Conservation (phyloP, 164 flowering plant species). For the Paratinospora sagittata region DNA sequence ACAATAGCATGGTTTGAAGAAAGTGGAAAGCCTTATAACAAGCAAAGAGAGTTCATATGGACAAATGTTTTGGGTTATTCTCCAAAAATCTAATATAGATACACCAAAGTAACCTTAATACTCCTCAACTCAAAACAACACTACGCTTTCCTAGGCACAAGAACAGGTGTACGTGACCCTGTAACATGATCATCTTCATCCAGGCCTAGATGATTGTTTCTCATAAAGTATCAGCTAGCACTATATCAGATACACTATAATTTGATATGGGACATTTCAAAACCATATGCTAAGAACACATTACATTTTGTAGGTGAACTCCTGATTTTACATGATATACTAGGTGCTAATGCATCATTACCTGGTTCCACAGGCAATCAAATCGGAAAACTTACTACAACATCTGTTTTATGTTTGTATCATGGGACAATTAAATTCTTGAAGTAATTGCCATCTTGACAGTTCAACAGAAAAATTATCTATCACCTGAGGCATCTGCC, state of each 20-base stretch:
- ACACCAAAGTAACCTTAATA: neutral
- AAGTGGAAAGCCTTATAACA: neutral
- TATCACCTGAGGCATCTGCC: constrained; percentile 99
- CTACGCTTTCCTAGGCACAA: neutral
- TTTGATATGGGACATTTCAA: too few relatives aligned
- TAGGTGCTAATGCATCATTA: neutral
- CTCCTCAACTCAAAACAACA: neutral
- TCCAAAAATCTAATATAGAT: neutral
- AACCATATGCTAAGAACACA: neutral
- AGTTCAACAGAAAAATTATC: too few relatives aligned
- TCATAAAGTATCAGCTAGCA: too few relatives aligned
- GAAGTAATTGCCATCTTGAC: neutral
- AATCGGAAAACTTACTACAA: neutral
- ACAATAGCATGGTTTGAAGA: neutral
- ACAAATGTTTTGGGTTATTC: neutral
- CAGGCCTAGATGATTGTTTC: too few relatives aligned
- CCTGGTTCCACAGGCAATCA: neutral
- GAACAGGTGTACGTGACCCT: neutral
- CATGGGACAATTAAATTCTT: neutral
- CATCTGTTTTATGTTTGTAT: neutral
- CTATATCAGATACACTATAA: too few relatives aligned
- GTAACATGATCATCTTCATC: too few relatives aligned
- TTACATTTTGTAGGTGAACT: neutral
- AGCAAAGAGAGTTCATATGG: too few relatives aligned
- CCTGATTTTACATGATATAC: neutral